phyloP scores from a whole-genome alignment of 306 rosid genomes.

The Dalbergia oliveri region DNA sequence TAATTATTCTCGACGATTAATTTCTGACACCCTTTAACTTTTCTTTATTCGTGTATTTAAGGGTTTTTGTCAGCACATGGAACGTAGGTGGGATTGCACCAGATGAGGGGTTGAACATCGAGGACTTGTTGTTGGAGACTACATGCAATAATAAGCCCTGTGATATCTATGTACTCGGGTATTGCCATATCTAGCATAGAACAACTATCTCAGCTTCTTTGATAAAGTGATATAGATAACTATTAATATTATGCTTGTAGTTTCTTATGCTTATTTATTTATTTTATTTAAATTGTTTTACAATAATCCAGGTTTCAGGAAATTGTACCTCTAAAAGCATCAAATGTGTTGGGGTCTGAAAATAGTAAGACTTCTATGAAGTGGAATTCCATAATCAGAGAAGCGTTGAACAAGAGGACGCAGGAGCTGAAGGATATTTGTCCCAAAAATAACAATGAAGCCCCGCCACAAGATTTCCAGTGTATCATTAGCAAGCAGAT shows the following conservation, averaged over 20 bases:
- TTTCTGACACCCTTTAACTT: slow-evolving; percentile 26
- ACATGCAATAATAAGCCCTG: slow-evolving; percentile 51
- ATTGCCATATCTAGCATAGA: slow-evolving; percentile 28
- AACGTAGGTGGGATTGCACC: slow-evolving; percentile 93
- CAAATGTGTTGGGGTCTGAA: slow-evolving; percentile 81
- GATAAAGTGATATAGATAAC: no score
- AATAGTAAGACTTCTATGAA: slow-evolving; percentile 56
- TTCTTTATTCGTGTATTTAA: slow-evolving; percentile 40
- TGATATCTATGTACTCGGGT: slow-evolving; percentile 92
- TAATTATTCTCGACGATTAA: not conserved
- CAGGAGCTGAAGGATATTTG: not conserved
- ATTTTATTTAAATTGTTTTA: not conserved
- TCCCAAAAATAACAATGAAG: not conserved
- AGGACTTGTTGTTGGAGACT: slow-evolving; percentile 71
- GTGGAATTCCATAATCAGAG: slow-evolving; percentile 82
- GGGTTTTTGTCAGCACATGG: slow-evolving; percentile 92
- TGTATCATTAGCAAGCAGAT: slow-evolving; percentile 89
- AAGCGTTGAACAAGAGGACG: slow-evolving; percentile 64
- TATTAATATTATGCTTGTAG: not conserved
- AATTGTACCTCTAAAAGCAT: slow-evolving; percentile 83
- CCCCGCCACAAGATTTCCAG: slow-evolving; percentile 56
- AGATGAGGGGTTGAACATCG: slow-evolving; percentile 60
- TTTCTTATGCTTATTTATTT: no score
- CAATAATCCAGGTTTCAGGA: slow-evolving; percentile 78
- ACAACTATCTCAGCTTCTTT: no score